phyloP scores from a whole-genome alignment of 306 rosid genomes.

The Styphnolobium japonicum region DNA sequence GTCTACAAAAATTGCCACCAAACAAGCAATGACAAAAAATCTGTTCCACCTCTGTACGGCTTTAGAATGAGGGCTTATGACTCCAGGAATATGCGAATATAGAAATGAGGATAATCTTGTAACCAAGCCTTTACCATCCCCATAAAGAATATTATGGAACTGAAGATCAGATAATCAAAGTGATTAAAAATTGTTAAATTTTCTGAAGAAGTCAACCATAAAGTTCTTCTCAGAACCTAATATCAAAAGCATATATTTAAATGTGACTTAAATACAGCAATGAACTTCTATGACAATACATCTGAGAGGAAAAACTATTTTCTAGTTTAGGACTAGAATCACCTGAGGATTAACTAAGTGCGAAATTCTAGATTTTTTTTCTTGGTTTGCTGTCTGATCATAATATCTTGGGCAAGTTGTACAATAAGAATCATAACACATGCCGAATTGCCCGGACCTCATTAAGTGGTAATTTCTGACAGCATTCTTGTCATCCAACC shows the following conservation, averaged over 20 bases:
- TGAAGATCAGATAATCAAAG: not conserved
- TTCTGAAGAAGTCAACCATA: too few species aligned
- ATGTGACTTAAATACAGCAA: constrained; percentile 23
- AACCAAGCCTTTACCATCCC: not conserved
- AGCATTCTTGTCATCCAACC: constrained; percentile 18
- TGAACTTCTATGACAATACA: not conserved
- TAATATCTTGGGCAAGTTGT: constrained; percentile 36
- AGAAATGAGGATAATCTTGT: not conserved
- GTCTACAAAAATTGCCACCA: not conserved
- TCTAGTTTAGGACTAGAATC: not conserved
- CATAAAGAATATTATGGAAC: not conserved
- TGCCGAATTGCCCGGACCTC: constrained; percentile 48
- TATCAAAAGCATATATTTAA: not conserved
- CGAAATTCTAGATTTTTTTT: constrained; percentile 17
- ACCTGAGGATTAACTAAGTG: constrained; percentile 35
- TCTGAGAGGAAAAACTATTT: not conserved
- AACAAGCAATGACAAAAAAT: not conserved
- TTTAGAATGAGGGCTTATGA: not conserved
- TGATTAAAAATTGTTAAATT: not conserved
- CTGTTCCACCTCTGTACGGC: not conserved
- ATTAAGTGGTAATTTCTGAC: constrained; percentile 36
- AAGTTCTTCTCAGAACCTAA: not conserved
- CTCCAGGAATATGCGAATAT: not conserved
- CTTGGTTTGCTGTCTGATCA: constrained; percentile 22
- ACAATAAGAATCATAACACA: constrained; percentile 47